Conservation (phyloP, 176 grass and related monocot genomes). For the Bothriochloa decipiens region DNA sequence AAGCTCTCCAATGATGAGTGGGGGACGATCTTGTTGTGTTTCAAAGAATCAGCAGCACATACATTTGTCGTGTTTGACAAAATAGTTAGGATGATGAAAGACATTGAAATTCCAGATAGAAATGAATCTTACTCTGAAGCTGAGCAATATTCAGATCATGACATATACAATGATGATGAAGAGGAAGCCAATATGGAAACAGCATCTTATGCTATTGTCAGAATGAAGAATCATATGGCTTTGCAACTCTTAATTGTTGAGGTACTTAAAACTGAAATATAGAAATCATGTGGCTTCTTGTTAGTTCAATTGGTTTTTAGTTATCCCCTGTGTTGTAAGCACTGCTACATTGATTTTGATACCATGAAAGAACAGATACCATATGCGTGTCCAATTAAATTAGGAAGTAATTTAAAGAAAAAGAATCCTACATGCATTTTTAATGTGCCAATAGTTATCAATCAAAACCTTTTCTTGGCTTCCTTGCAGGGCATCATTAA, state of each 20-base stretch:
- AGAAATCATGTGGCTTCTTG: constrained; percentile 38
- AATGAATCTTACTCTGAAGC: constrained; percentile 69
- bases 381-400: not conserved
- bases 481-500: constrained; percentile 73
- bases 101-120: constrained; percentile 90
- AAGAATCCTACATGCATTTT: constrained; percentile 15
- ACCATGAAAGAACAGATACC: not conserved
- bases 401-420: constrained; percentile 11
- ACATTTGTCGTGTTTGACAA: constrained; percentile 65
- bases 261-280: constrained; percentile 41
- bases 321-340: not conserved
- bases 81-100: constrained; percentile 83
- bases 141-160: constrained; percentile 84
- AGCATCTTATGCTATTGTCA: constrained; percentile 65
- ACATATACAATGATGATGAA: constrained; percentile 72
- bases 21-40: constrained; percentile 65
- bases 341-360: constrained; percentile 19
- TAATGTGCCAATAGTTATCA: not conserved
- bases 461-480: constrained; percentile 30
- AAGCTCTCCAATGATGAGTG: constrained; percentile 75
- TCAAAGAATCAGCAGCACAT: constrained; percentile 74
- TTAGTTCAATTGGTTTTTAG: constrained; percentile 24
- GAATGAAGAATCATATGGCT: constrained; percentile 62
- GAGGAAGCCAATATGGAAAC: constrained; percentile 92
- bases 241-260: constrained; percentile 73